These are phyloP conservation scores for Coemansia asiatica DNA, from an alignment of 192 early-diverging fungal species.

Conservation along the genomic window DNA sequence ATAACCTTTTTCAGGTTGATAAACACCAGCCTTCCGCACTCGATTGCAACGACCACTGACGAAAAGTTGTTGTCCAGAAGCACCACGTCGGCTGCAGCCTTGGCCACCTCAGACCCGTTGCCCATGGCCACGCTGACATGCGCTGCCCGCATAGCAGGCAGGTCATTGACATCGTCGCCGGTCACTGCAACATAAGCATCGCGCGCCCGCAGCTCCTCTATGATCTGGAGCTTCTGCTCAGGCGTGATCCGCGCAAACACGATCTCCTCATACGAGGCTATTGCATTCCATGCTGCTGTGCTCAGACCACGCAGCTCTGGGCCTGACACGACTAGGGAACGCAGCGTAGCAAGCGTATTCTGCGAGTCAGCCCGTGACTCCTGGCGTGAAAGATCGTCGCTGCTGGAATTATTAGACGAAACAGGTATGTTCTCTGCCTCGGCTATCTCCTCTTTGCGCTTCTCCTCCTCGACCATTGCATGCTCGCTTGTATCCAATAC, in stretches of 20 bases:
- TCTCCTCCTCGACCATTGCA: slow-evolving; percentile 2
- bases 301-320: slow-evolving; percentile 63
- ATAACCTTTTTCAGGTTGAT: slow-evolving; percentile 88
- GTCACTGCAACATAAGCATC: slow-evolving; percentile 80
- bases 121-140: slow-evolving; percentile 89
- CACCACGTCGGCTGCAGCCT: slow-evolving; percentile 67
- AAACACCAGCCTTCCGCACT: slow-evolving; percentile 80
- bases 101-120: slow-evolving; percentile 76
- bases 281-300: slow-evolving; percentile 68
- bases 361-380: slow-evolving; percentile 15
- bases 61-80: slow-evolving; percentile 67
- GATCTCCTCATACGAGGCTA: slow-evolving; percentile 68
- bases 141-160: slow-evolving; percentile 88
- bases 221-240: slow-evolving; percentile 83
- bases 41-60: slow-evolving; percentile 70
- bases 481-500: not conserved
- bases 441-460: not conserved
- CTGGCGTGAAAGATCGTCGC: slow-evolving; percentile 1
- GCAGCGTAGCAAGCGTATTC: slow-evolving; percentile 4
- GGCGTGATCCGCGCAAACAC: slow-evolving; percentile 88
- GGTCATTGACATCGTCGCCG: slow-evolving; percentile 92
- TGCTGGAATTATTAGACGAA: not conserved
- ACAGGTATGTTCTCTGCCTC: not conserved
- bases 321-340: slow-evolving; percentile 66
- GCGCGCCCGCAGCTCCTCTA: slow-evolving; percentile 70